These are phyloP conservation scores for Gymnopus androsaceus DNA, from an alignment of 1,284 basidiomycete species.

Conservation along the genomic window DNA sequence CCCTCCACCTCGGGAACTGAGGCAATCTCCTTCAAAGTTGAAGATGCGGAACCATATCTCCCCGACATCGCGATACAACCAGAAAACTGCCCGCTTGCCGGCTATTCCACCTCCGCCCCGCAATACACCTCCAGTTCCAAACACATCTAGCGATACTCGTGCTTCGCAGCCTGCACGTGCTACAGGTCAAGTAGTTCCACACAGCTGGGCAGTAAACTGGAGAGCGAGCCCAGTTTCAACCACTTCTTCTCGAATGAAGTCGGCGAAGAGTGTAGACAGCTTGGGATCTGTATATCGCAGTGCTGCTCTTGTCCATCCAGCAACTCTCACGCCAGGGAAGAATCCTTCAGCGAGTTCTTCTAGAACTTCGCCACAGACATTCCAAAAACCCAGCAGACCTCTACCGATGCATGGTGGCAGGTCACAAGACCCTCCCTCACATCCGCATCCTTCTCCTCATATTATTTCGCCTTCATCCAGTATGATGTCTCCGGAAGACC, in stretches of 20 bases:
- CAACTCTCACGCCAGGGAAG: constrained; percentile 37
- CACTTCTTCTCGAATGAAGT: constrained; percentile 32
- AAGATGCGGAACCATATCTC: constrained; percentile 30
- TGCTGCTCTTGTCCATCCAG: constrained; percentile 27
- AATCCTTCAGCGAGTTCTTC: constrained; percentile 31
- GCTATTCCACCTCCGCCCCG: constrained; percentile 41
- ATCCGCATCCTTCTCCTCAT: constrained; percentile 26
- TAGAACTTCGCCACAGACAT: constrained; percentile 27
- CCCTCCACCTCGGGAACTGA: constrained; percentile 24
- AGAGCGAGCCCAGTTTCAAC: constrained; percentile 37
- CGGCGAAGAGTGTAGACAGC: constrained; percentile 61
- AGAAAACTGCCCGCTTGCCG: constrained; percentile 32
- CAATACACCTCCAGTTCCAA: constrained; percentile 38
- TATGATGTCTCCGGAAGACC: constrained; percentile 46
- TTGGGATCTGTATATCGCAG: constrained; percentile 35
- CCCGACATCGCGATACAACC: constrained; percentile 30
- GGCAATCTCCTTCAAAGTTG: constrained; percentile 24
- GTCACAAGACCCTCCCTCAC: constrained; percentile 31
- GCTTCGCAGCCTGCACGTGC: constrained; percentile 23
- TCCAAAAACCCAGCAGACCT: constrained; percentile 40
- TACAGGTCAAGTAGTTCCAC: constrained; percentile 42
- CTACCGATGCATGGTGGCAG: constrained; percentile 41
- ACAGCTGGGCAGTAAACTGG: constrained; percentile 50
- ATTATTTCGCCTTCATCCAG: constrained; percentile 25
- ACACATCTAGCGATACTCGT: constrained; percentile 24